phyloP scores from a whole-genome alignment of 768 basidiomycete species.

The Russula sp. region DNA sequence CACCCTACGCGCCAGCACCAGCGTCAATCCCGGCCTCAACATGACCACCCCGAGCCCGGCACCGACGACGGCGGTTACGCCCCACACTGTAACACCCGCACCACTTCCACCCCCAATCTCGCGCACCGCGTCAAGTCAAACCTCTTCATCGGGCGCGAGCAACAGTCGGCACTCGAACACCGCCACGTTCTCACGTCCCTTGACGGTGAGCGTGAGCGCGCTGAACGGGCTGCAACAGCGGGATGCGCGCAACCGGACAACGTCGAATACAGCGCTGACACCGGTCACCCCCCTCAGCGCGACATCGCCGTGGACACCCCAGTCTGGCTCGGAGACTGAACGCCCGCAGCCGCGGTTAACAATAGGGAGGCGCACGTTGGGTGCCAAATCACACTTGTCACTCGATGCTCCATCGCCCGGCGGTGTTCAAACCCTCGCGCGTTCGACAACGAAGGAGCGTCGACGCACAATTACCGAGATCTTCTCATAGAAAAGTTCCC shows the following conservation, averaged over 20 bases:
- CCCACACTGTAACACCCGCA: constrained; percentile 51
- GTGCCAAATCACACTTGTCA: constrained; percentile 41
- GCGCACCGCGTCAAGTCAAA: constrained; percentile 45
- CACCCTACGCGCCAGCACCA: constrained; percentile 41
- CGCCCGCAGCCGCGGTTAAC: constrained; percentile 35
- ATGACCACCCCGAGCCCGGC: constrained; percentile 47
- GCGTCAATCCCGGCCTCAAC: constrained; percentile 39
- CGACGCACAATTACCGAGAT: constrained; percentile 48
- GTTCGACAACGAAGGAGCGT: constrained; percentile 36
- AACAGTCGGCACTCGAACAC: constrained; percentile 31
- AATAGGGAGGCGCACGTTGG: constrained; percentile 33
- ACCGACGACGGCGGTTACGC: constrained; percentile 56
- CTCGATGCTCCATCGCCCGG: constrained; percentile 34
- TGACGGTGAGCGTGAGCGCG: constrained; percentile 47
- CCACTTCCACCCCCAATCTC: constrained; percentile 32
- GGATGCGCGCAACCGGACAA: constrained; percentile 35
- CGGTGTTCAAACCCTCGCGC: constrained; percentile 33
- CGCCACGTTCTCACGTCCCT: constrained; percentile 62
- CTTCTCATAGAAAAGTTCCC: constrained; percentile 31
- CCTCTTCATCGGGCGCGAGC: constrained; percentile 27
- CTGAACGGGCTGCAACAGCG: constrained; percentile 53
- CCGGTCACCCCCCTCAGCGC: constrained; percentile 31
- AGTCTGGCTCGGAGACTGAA: constrained; percentile 48
- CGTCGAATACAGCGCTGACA: constrained; percentile 33
- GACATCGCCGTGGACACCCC: constrained; percentile 33